These are phyloP conservation scores for Leptosphaerulina australis DNA, from an alignment of 2,329 filamentous ascomycete species.

Conservation along the genomic window DNA sequence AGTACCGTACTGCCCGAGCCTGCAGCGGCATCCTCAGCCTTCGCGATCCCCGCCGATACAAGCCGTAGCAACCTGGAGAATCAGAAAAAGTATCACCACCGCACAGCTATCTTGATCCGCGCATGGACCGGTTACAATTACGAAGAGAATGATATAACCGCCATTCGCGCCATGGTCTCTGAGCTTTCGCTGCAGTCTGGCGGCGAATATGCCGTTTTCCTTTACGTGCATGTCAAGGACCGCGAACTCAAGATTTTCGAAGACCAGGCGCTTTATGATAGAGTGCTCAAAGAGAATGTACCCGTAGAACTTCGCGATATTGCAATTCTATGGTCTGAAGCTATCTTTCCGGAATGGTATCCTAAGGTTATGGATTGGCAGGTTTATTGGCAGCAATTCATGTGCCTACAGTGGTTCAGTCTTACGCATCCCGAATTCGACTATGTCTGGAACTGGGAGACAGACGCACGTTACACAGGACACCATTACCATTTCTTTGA, in stretches of 20 bases:
- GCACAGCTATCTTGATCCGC: slow-evolving; percentile 55
- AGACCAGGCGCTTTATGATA: slow-evolving; percentile 64
- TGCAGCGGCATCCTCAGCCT: slow-evolving; percentile 36
- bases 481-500: slow-evolving; percentile 82
- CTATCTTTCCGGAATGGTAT: slow-evolving; percentile 56
- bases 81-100: slow-evolving; percentile 48
- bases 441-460: slow-evolving; percentile 84
- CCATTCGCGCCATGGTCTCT: slow-evolving; percentile 54
- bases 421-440: slow-evolving; percentile 80
- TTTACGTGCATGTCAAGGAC: slow-evolving; percentile 60
- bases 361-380: slow-evolving; percentile 57
- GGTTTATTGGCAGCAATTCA: slow-evolving; percentile 65
- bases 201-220: slow-evolving; percentile 56
- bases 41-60: slow-evolving; percentile 37
- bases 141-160: slow-evolving; percentile 54
- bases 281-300: slow-evolving; percentile 66
- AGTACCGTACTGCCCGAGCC: slow-evolving; percentile 36
- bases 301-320: slow-evolving; percentile 74
- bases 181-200: slow-evolving; percentile 55
- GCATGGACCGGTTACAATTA: slow-evolving; percentile 56
- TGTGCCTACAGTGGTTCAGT: slow-evolving; percentile 76
- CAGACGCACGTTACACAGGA: slow-evolving; percentile 78
- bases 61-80: slow-evolving; percentile 39
- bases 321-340: slow-evolving; percentile 74
- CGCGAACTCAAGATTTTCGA: slow-evolving; percentile 63